Evolutionary conservation across 2,329 filamentous ascomycete genomes (phyloP).

Genomic region (Chaetothyriales sp.): DNA sequence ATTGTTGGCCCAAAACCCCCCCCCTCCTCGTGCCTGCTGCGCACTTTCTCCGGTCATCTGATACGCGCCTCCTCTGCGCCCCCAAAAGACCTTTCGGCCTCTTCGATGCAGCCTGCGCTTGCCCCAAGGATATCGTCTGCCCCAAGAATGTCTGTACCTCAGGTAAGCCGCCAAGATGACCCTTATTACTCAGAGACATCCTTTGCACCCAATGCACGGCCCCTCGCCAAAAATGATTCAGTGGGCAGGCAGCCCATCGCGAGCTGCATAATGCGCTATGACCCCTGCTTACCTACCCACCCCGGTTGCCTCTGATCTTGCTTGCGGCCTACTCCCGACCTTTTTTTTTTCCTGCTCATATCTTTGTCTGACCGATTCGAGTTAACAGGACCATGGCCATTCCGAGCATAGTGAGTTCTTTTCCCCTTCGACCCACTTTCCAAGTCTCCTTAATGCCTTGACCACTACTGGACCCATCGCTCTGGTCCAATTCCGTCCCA

Average conservation of each 20-base stretch:
- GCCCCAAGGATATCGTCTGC: background rate
- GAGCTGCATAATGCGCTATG: slow-evolving; percentile 1
- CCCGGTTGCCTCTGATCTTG: slow-evolving; percentile 6
- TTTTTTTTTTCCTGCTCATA: background rate
- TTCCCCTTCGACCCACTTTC: slow-evolving; percentile 12
- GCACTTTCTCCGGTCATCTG: background rate
- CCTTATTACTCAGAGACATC: slow-evolving; percentile 11
- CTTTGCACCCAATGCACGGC: slow-evolving; percentile 1
- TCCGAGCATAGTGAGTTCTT: slow-evolving; percentile 14
- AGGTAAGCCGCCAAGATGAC: slow-evolving; percentile 13
- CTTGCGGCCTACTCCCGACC: slow-evolving; percentile 4
- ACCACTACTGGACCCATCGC: slow-evolving; percentile 2
- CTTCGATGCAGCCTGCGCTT: slow-evolving; percentile 1
- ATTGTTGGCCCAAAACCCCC: background rate
- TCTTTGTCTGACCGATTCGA: slow-evolving; percentile 11
- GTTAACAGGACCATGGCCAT: slow-evolving; percentile 12
- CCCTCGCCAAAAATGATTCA: background rate
- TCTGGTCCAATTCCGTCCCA: slow-evolving; percentile 7
- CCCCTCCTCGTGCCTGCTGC: background rate
- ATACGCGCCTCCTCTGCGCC: background rate
- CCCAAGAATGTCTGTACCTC: slow-evolving; percentile 7
- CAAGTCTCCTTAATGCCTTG: slow-evolving; percentile 2
- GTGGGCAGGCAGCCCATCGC: background rate
- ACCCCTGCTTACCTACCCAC: slow-evolving; percentile 3
- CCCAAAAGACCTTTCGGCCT: background rate